Evolutionary conservation across 306 rosid species (phyloP), one percentile per base, ranked within the genome.

Genomic region (Delonix regia): DNA sequence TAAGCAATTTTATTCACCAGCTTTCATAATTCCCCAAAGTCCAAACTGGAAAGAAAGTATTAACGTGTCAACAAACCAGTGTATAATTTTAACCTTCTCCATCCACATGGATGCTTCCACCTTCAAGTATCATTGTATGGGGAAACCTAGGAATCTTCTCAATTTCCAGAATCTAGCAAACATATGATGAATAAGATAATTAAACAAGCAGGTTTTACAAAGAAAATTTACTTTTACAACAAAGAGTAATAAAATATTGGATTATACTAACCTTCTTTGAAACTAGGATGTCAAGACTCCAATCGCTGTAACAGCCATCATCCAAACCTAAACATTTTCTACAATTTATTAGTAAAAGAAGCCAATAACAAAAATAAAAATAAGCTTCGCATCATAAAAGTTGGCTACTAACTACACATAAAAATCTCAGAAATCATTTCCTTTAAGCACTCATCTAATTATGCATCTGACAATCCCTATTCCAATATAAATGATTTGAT

Each of bases 91-190:
- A 84, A 93, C 99, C 98, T 86, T 95, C 94, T 84, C 99, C 99
- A 88, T 95, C 99, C 14, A 95, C 99, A 83, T 95, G 99, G 82
- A 95, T 93, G 84, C 98, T 93, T 82, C 99, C 99, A 16, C 99
- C 97, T 93, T 95, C 99, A 44, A 95, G 96, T 83, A 95, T 80
- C 78, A 91, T 74, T 4, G 88, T 66, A 36, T 91, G 88, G 7
- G 86, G 74, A 90, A 95, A 92, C 75, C 88, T 86, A 65, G 92
- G 97, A 83, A 95, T 44, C 86, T 66, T 87, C 87, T 95, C 97
- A 64, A 83, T 74, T 22, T 51, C 92, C 86, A 93, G 85, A 77
- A 92, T 91, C 99, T 95, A 78, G 74, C 74, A 78, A 77, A 62
- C 78, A 85, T 16, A 55, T 4, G n/a, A 70, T 41, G 39, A 41